Percentiles rank a stretch among this genome's conserved stretches.
Conservation (phyloP, 371 early-diverging fungal genomes). For the Apophysomyces trapeziformis region DNA sequence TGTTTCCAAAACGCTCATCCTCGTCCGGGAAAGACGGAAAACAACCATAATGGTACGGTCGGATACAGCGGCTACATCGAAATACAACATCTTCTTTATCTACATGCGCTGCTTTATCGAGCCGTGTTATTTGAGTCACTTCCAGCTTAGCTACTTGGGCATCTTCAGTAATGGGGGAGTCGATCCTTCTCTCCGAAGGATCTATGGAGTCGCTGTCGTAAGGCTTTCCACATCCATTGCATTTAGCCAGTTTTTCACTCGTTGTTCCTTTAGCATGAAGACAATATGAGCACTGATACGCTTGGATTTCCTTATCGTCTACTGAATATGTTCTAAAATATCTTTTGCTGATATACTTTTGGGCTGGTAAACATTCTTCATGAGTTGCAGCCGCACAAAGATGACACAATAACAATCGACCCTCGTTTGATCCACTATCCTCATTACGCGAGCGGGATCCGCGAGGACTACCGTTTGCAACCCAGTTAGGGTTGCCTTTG, state of each 20-base stretch:
- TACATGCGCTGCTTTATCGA: background rate
- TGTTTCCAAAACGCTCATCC: background rate
- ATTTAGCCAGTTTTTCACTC: background rate
- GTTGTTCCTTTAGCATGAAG: background rate
- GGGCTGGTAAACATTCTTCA: slow-evolving; percentile 35
- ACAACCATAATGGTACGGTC: slow-evolving; percentile 44
- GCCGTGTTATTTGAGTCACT: background rate
- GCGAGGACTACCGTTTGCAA: background rate
- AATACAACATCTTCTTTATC: slow-evolving; percentile 25
- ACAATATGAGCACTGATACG: slow-evolving; percentile 23
- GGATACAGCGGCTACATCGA: slow-evolving; percentile 43
- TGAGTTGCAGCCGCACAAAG: slow-evolving; percentile 47
- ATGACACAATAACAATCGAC: slow-evolving; percentile 47
- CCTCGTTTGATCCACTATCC: slow-evolving; percentile 33
- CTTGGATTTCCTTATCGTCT: background rate
- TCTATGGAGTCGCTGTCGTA: slow-evolving; percentile 2
- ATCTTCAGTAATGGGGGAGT: too few relatives aligned
- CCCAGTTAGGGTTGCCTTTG: slow-evolving; percentile 10
- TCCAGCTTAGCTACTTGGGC: background rate
- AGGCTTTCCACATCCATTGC: slow-evolving; percentile 17
- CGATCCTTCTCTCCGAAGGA: too few relatives aligned
- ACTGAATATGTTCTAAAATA: slow-evolving; percentile 4
- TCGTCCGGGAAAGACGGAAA: slow-evolving; percentile 22
- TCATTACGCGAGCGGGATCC: slow-evolving; percentile 12
- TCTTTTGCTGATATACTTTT: slow-evolving; percentile 3